Percentiles rank a stretch among this genome's conserved stretches.
Conservation (phyloP, 2,329 filamentous ascomycete species). For the Hymenoscyphus salicellus region DNA sequence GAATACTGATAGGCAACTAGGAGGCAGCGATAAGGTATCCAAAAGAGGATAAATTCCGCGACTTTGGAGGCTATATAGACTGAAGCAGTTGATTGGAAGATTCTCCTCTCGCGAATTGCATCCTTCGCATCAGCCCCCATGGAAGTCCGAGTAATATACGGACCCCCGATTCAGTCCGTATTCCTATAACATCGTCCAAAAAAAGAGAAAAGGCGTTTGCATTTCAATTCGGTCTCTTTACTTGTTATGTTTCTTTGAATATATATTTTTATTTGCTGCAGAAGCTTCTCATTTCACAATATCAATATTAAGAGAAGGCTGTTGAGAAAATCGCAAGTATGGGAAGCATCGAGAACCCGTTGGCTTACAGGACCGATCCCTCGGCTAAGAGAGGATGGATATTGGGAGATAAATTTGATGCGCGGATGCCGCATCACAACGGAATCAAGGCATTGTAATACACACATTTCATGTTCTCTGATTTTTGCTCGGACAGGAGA, state of each 20-base stretch:
- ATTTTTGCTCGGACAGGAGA: neutral
- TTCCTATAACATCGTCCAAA: neutral
- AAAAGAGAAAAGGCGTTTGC: neutral
- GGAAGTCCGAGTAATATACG: neutral
- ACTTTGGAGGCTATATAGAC: neutral
- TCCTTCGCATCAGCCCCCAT: neutral
- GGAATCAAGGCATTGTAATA: conserved; percentile 64
- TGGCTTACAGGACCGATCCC: neutral
- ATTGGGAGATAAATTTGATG: conserved; percentile 12
- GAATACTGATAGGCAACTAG: too few species aligned
- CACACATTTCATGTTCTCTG: conserved; percentile 48
- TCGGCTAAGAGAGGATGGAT: conserved; percentile 7
- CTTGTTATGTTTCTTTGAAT: neutral
- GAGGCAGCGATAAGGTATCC: neutral
- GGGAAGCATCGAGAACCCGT: neutral
- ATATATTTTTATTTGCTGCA: neutral
- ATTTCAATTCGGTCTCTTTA: neutral
- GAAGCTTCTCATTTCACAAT: neutral
- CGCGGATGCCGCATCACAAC: conserved; percentile 26
- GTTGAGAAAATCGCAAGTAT: neutral
- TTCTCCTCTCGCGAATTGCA: neutral
- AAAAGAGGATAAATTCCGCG: neutral
- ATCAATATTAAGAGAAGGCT: neutral
- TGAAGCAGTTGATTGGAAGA: neutral
- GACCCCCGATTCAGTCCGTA: neutral